Base-by-base conservation (phyloP, 257 asterid species). In the Phtheirospermum japonicum region DNA sequence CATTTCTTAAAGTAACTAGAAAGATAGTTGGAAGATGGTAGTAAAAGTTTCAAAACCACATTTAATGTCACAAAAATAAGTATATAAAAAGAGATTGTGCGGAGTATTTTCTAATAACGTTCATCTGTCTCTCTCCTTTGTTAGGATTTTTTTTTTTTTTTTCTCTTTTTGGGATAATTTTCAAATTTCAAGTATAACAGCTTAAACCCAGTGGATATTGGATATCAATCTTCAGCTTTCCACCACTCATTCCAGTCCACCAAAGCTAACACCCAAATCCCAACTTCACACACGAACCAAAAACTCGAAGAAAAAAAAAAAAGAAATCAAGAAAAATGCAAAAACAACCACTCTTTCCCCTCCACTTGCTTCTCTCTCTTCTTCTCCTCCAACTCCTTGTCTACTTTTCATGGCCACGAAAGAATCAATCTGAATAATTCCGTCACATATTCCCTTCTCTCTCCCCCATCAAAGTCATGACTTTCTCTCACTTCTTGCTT, bases 401-500 rank as follows among this genome's bases (percentile, higher is more conserved):
- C 4, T 34, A n/a, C 2, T 40, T 78, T 66, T 81, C 76, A 79
- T 78, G 89, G 86, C 81, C 76, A 68, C 11, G 2, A 9, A 9
- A 63, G 75, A 68, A 70, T 67, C 76, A 31, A 59, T 68, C 77
- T 13, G 71, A 67, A 72, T 74, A 77, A 77, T 73, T 70, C 80
- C 74, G 63, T 8, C 55, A 18, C 68, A 64, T 43, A 77, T 71
- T 74, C 76, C 48, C 42, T 53, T 14, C 14, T 71, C 43, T 59
- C 40, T 51, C 54, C 6, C 49, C 66, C 69, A 45, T 32, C 46
- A 53, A 33, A 79, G 75, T 61, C 85, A 84, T 90, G 96, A 65
- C 78, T 71, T 63, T 81, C 68, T 83, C 88, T 33, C 80, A 80
- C 75, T 73, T 76, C 66, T 58, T 90, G 14, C 57, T 71, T 62